A percentile compares a stretch with the other conserved stretches of the same genome.
phyloP scores from a whole-genome alignment of 345 rosid genomes.

The Physaria fendleri region DNA sequence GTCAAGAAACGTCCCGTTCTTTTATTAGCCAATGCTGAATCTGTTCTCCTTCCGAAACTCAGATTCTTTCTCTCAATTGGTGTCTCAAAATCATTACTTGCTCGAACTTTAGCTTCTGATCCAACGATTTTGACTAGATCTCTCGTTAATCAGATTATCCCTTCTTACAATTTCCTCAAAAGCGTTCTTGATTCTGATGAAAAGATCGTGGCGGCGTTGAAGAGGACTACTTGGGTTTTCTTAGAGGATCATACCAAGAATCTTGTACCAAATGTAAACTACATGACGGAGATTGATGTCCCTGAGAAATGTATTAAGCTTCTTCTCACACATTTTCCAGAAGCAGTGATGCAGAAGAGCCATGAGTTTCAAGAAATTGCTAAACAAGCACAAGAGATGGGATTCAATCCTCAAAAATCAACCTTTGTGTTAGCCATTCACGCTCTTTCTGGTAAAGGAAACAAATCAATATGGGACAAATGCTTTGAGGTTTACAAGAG shows the following conservation, averaged over 20 bases:
- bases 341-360: constrained; percentile 37
- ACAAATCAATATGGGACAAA: constrained; percentile 35
- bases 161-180: constrained; percentile 37
- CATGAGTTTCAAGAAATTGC: constrained; percentile 28
- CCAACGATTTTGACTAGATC: constrained; percentile 33
- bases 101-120: constrained; percentile 20
- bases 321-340: constrained; percentile 45
- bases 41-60: constrained; percentile 37
- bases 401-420: constrained; percentile 39
- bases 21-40: constrained; percentile 27
- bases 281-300: constrained; percentile 31
- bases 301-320: constrained; percentile 34
- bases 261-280: constrained; percentile 34
- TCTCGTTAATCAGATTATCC: constrained; percentile 36
- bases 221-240: constrained; percentile 39
- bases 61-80: constrained; percentile 36
- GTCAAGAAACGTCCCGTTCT: constrained; percentile 33
- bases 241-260: constrained; percentile 37
- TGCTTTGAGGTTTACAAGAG: constrained; percentile 39
- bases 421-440: constrained; percentile 44
- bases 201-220: constrained; percentile 31
- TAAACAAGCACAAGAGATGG: constrained; percentile 40
- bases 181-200: constrained; percentile 27
- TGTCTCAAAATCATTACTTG: constrained; percentile 30
- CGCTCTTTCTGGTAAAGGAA: constrained; percentile 38